Percentiles rank a stretch among this genome's conserved stretches.
phyloP scores from a whole-genome alignment of 2,329 filamentous ascomycete genomes.

The Stachybotrys echinatus region DNA sequence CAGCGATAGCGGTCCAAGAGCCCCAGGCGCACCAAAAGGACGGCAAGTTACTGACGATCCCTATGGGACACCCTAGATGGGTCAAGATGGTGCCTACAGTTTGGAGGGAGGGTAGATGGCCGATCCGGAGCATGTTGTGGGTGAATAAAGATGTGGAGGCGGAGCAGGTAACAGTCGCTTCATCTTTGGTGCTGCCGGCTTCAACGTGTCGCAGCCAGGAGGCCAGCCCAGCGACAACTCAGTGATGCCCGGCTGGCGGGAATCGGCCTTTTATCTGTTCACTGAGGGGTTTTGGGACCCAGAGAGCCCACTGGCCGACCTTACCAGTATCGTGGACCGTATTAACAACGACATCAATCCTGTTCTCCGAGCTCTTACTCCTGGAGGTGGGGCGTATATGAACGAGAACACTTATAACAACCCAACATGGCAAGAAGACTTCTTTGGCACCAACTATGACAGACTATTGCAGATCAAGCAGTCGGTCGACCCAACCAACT shows the following conservation, averaged over 20 bases:
- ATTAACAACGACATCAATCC: no score
- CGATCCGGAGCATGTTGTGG: constrained; percentile 4
- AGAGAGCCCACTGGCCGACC: not conserved
- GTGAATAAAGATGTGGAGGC: constrained; percentile 2
- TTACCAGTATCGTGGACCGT: not conserved
- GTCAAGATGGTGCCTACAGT: constrained; percentile 1
- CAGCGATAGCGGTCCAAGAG: constrained; percentile 3
- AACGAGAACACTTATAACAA: not conserved
- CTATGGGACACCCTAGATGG: constrained; percentile 1
- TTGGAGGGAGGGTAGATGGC: not conserved
- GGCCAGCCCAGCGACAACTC: not conserved
- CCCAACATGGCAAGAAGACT: not conserved
- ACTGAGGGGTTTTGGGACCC: not conserved
- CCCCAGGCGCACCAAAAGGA: not conserved
- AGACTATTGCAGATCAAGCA: not conserved
- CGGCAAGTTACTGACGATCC: constrained; percentile 1
- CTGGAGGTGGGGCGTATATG: not conserved
- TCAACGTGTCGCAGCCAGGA: not conserved
- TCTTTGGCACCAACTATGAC: not conserved
- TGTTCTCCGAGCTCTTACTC: not conserved
- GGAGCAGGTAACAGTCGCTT: constrained; percentile 2
- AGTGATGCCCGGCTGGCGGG: not conserved
- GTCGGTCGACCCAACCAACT: not conserved
- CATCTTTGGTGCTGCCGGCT: not conserved
- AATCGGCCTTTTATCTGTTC: not conserved